A percentile compares a stretch with the other conserved stretches of the same genome.
phyloP scores from a whole-genome alignment of 2,329 filamentous ascomycete species.

The Albophoma yamanashiensis region DNA sequence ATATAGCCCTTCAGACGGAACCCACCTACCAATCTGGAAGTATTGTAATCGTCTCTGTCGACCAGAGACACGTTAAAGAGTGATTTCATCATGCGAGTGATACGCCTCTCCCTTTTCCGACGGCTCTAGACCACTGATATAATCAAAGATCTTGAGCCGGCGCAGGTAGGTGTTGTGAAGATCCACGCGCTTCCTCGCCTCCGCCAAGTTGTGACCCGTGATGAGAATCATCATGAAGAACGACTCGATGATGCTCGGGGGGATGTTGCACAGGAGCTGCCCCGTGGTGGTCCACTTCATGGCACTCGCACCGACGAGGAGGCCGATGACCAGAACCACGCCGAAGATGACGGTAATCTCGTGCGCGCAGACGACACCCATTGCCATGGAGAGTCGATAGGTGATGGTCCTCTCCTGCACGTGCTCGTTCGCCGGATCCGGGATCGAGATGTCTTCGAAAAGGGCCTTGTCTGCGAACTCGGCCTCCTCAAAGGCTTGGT shows the following conservation, averaged over 20 bases:
- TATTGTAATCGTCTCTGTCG: too few relatives aligned
- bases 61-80: background rate
- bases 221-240: conserved; percentile 16
- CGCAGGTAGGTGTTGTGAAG: conserved; percentile 26
- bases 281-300: conserved; percentile 12
- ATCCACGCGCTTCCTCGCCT: conserved; percentile 7
- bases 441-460: conserved; percentile 5
- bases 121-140: conserved; percentile 21
- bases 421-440: background rate
- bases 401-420: conserved; percentile 3
- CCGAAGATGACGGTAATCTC: conserved; percentile 9
- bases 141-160: conserved; percentile 25
- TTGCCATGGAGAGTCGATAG: conserved; percentile 7
- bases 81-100: background rate
- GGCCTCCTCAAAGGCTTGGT: conserved; percentile 6
- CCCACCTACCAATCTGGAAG: background rate
- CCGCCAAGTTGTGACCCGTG: conserved; percentile 11
- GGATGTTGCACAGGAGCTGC: conserved; percentile 13
- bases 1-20: background rate
- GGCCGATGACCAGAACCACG: conserved; percentile 7
- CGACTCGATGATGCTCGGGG: conserved; percentile 12
- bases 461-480: conserved; percentile 6
- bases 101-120: background rate
- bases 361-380: conserved; percentile 11
- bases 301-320: conserved; percentile 11